Evolutionary conservation across 1,284 basidiomycete species (phyloP), one percentile per base, ranked within the genome.

Genomic region (Trametes sp.): DNA sequence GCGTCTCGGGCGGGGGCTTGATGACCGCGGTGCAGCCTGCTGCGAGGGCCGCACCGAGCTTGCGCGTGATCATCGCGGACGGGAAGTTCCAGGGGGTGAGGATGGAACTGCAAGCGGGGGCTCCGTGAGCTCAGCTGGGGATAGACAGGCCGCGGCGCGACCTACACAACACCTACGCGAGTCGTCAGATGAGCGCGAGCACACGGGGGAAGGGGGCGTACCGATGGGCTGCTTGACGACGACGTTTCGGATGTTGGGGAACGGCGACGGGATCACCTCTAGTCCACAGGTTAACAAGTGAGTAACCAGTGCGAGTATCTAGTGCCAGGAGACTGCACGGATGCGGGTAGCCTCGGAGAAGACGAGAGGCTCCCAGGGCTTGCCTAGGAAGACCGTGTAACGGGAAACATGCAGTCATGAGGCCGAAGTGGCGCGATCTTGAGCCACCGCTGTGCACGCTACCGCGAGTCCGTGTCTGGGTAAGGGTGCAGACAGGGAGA

Each of bases 191-290:
- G 2, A 49, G 44, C 4, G 2, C 13, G 24, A 33, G 6, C 24
- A 51, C 24, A 24, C 23, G 54, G 51, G n/a, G 59, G 63, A 54
- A 36, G 35, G 23, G 54, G 7, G 76, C 84, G 68, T 68, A 89
- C 96, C 96, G 64, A 98, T 81, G 7, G 96, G 96, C 76, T 99
- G 96, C 78, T 96, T 96, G 70, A 98, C 89, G n/a, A 94, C 91
- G 21, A 98, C 78, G 74, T 97, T 97, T 55, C 96, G 88, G 13
- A 90, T 78, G 53, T 85, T 86, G 1, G 88, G 82, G 36, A 92
- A 76, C 0, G 93, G 79, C 9, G 91, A 91, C 4, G 97, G 96
- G 33, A 98, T 88, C 11, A 92, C 88, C 77, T 97, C 94, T 86
- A 68, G 21, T 21, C 14, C 11, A 8, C 24, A 16, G 4, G 19